Evolutionary conservation across 306 rosid species (phyloP), one percentile per base, ranked within the genome.

Genomic region (Cajanus cajan): DNA sequence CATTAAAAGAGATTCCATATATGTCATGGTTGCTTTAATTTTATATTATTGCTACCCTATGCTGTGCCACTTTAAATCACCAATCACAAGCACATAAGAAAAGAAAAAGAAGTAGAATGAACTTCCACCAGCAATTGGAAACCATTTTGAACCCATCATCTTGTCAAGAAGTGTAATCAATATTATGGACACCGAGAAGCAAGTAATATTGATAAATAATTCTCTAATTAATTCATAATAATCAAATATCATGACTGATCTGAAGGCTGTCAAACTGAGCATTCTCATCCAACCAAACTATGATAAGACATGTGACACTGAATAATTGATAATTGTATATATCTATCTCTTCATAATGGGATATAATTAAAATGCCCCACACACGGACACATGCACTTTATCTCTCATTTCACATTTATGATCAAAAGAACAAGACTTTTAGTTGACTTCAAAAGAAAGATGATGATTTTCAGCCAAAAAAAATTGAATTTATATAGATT

Each of bases 291-390:
- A 66, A 80, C 84, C 86, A 74, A 70, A 78, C 15, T 51, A 62
- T 73, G 84, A 84, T 73, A 65, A 24, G 75, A 86, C 90, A 78
- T 45, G 83, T 84, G 93, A 86, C 73, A 58, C 62, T 51, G 73
- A 85, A 84, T 47, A 70, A 65, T 80, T 55, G 18, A 82, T 85
- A 43, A 85, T 78, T 80, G 81, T 37, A 52, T 33, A 3, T 28
- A 28, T 28, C 31, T 28, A 66, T 43, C 69, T 65, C 44, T 64
- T 64, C 78, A 62, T 68, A 22, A 40, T 54, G 71, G 64, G 78
- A 64, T 71, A 58, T 83, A 57, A 73, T 78, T 50, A 66, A 71
- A 66, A 39, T 63, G 48, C 48, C 86, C 81, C 83, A 71, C 58
- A 71, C 36, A 22, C 25, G 3, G n/a, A 22, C 43, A 21, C 73